Percentiles rank a stretch among this genome's conserved stretches.
These are phyloP conservation scores for Azolla pinnata DNA, from an alignment of 75 land plant genomes.

Conservation along the genomic window DNA sequence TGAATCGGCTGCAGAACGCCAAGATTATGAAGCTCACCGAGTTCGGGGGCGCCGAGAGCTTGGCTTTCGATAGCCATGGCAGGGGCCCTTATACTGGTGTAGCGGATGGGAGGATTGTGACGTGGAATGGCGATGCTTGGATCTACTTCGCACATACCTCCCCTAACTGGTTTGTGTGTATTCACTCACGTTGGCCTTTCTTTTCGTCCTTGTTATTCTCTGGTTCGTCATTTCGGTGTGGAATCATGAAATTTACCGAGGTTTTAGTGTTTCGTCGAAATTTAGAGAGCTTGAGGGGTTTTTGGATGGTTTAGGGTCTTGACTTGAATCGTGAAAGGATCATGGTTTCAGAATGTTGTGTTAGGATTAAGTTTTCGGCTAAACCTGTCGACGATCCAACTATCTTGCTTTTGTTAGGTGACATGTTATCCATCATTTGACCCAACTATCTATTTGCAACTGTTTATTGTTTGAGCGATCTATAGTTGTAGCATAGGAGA, in stretches of 20 bases:
- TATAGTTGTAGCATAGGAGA: no score
- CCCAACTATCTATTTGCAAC: background rate
- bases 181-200: background rate
- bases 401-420: background rate
- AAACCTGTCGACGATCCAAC: no score
- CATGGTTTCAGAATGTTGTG: no score
- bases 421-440: background rate
- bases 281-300: no score
- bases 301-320: no score
- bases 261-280: background rate
- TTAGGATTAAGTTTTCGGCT: no score
- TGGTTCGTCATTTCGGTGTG: background rate
- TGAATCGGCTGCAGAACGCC: slow-evolving; percentile 25
- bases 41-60: slow-evolving; percentile 59
- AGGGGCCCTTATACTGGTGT: slow-evolving; percentile 68
- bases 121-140: slow-evolving; percentile 57
- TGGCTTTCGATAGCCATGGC: slow-evolving; percentile 50
- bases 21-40: slow-evolving; percentile 11
- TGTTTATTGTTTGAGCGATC: background rate
- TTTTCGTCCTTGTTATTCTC: background rate
- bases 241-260: slow-evolving; percentile 7
- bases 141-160: slow-evolving; percentile 42
- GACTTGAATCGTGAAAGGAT: no score
- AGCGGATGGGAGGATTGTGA: slow-evolving; percentile 57
- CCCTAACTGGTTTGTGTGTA: slow-evolving; percentile 35